Conservation (phyloP, 257 asterid genomes). For the Jacaranda mimosifolia region DNA sequence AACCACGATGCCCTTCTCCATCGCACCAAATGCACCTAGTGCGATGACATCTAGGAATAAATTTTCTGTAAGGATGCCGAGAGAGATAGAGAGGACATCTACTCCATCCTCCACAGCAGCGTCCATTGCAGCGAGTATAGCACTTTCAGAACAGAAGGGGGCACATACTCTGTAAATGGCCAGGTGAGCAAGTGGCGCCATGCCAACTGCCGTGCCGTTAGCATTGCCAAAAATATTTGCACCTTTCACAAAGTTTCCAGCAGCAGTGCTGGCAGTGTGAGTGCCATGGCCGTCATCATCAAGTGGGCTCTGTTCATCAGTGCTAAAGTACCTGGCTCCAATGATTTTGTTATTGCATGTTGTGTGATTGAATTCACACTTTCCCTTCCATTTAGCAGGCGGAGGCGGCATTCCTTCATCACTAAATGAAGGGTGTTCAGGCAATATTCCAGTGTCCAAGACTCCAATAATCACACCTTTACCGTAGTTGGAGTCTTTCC, state of each 20-base stretch:
- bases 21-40: conserved; percentile 28
- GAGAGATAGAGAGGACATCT: conserved; percentile 22
- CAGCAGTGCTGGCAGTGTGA: conserved; percentile 54
- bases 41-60: too few relatives aligned
- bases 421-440: background rate
- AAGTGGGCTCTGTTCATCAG: conserved; percentile 11
- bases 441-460: conserved; percentile 2
- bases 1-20: conserved; percentile 27
- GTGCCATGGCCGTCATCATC: conserved; percentile 45
- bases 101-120: conserved; percentile 45
- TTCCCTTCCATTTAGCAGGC: conserved; percentile 53
- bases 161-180: conserved; percentile 46
- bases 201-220: conserved; percentile 51
- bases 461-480: conserved; percentile 26
- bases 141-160: conserved; percentile 27
- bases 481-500: conserved; percentile 13
- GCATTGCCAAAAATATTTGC: conserved; percentile 34
- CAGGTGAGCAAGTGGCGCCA: conserved; percentile 48
- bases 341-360: conserved; percentile 50
- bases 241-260: conserved; percentile 38
- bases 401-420: conserved; percentile 17
- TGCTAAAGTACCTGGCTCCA: conserved; percentile 39
- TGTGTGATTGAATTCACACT: conserved; percentile 43
- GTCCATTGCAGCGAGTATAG: conserved; percentile 47
- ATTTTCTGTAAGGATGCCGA: background rate